A percentile compares a stretch with the other conserved stretches of the same genome.
phyloP scores from a whole-genome alignment of 257 asterid species.

The Ilex aquifolium region DNA sequence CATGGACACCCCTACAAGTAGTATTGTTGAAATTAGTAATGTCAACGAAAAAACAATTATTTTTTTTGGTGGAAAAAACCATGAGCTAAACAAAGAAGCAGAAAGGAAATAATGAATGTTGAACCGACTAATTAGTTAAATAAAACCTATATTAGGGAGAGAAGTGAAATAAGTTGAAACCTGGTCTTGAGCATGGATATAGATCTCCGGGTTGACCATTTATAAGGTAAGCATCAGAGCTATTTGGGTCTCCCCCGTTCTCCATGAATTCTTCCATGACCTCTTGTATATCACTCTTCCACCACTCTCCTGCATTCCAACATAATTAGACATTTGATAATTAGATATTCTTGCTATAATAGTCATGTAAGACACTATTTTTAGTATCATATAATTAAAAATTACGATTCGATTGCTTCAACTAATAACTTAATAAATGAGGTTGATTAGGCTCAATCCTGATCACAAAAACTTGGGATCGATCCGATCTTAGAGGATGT shows the following conservation, averaged over 20 bases:
- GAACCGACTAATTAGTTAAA: not conserved
- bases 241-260: constrained; percentile 44
- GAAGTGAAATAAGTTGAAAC: not conserved
- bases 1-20: too few species aligned
- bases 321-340: too few species aligned
- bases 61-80: not conserved
- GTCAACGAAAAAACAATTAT: not conserved
- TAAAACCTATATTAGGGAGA: not conserved
- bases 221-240: constrained; percentile 60
- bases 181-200: constrained; percentile 47
- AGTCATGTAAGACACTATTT: too few species aligned
- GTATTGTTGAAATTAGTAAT: not conserved
- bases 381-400: too few species aligned
- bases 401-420: too few species aligned
- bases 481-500: too few species aligned
- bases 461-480: too few species aligned
- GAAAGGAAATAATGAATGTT: too few species aligned
- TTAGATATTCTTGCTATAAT: too few species aligned
- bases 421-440: too few species aligned
- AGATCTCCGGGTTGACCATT: constrained; percentile 75
- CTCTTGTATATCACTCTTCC: constrained; percentile 47
- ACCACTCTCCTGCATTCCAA: constrained; percentile 60
- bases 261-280: constrained; percentile 35
- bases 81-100: not conserved
- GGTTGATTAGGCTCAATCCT: too few species aligned